Percentiles rank a stretch among this genome's conserved stretches.
phyloP scores from a whole-genome alignment of 257 asterid genomes.

The Mentha longifolia region DNA sequence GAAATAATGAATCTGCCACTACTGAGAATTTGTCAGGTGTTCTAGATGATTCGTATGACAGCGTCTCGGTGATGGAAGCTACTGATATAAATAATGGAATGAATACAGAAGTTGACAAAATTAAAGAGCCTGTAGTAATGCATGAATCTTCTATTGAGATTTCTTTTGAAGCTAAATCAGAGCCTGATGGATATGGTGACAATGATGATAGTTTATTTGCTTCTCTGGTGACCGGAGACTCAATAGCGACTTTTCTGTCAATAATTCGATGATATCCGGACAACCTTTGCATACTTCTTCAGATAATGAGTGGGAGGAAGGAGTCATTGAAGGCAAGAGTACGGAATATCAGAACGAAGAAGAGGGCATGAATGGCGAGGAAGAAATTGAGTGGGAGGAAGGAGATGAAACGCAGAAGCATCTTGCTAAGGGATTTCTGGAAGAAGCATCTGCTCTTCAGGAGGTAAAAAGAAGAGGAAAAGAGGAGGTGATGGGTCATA shows the following conservation, averaged over 20 bases:
- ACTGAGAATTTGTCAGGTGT: slow-evolving; percentile 36
- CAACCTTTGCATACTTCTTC: slow-evolving; percentile 50
- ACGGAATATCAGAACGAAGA: slow-evolving; percentile 37
- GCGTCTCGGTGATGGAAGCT: slow-evolving; percentile 37
- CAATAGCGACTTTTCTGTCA: slow-evolving; percentile 46
- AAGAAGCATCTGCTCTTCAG: slow-evolving; percentile 73
- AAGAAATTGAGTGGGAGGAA: slow-evolving; percentile 87
- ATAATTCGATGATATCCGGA: slow-evolving; percentile 41
- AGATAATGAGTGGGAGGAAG: slow-evolving; percentile 83
- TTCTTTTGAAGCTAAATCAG: slow-evolving; percentile 66
- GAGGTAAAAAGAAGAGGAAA: slow-evolving; percentile 84
- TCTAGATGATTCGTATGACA: slow-evolving; percentile 35
- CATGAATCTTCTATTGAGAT: slow-evolving; percentile 72
- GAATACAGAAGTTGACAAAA: slow-evolving; percentile 38
- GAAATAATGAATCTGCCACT: slow-evolving; percentile 27
- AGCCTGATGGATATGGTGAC: slow-evolving; percentile 37
- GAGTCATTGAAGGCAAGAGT: slow-evolving; percentile 47
- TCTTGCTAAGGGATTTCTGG: slow-evolving; percentile 59
- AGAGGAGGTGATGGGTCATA: slow-evolving; percentile 47
- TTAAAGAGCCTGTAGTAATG: slow-evolving; percentile 33
- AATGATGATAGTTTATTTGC: slow-evolving; percentile 76
- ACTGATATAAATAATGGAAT: slow-evolving; percentile 37
- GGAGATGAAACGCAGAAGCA: slow-evolving; percentile 48
- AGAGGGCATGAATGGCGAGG: slow-evolving; percentile 52
- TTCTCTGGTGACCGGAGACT: slow-evolving; percentile 71